Evolutionary conservation across 306 rosid genomes (phyloP).

Genomic region (Quillaja saponaria): DNA sequence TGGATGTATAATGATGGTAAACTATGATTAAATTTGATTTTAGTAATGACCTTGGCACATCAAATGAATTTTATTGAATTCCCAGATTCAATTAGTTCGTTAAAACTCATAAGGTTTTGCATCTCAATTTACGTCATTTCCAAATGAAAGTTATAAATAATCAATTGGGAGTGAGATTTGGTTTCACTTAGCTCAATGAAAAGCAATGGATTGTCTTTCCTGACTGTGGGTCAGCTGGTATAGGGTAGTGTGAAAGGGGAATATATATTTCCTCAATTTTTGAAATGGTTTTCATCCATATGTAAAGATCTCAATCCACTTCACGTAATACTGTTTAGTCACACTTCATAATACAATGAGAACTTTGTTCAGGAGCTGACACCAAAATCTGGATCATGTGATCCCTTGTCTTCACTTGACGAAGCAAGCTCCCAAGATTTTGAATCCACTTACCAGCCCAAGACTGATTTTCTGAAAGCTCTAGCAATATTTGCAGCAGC

Average conservation of each 20-base stretch:
- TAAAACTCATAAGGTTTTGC: no score
- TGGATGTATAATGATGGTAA: constrained; percentile 24
- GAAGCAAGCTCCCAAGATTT: constrained; percentile 70
- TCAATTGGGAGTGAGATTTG: not conserved
- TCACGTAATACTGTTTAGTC: constrained; percentile 13
- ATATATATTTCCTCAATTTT: no score
- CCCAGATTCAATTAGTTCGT: no score
- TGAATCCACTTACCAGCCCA: constrained; percentile 64
- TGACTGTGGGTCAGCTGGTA: not conserved
- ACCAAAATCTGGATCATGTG: constrained; percentile 61
- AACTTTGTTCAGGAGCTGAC: constrained; percentile 51
- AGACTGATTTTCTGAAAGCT: constrained; percentile 84
- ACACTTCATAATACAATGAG: constrained; percentile 28
- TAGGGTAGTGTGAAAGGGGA: not conserved
- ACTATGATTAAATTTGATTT: constrained; percentile 21
- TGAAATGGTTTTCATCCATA: no score
- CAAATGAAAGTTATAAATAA: no score
- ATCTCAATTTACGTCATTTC: no score
- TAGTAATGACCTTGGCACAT: not conserved
- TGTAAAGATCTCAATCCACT: not conserved
- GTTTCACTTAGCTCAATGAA: not conserved
- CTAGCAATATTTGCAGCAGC: constrained; percentile 72
- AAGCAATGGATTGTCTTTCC: not conserved
- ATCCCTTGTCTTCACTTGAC: constrained; percentile 80
- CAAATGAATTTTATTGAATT: no score